Evolutionary conservation across 495 filamentous ascomycete genomes (phyloP), one percentile per base, ranked within the genome.

Genomic region (Annulohypoxylon maeteangense): DNA sequence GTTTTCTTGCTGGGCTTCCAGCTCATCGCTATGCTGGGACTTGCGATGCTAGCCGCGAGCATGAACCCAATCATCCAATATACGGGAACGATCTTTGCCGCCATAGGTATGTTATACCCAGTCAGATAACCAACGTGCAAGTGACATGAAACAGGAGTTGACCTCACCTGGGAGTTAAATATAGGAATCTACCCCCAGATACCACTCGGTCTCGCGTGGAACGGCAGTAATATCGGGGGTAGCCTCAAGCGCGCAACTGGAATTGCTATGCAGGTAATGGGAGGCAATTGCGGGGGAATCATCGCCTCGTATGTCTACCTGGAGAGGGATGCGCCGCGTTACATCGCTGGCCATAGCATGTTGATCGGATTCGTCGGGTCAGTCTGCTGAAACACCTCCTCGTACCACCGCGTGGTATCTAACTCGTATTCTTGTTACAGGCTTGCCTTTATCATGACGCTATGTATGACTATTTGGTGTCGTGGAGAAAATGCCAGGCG

Each of bases 201-300:
- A 12, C 90, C 90, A 0, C 88, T 92, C 62, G 87, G 90, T 27
- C 80, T 94, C 4, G 89, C 89, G 0, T 94, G 91, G 91, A 91
- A 92, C 45, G 89, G 90, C 4, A 90, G 90, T 78, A 94, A 94
- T 71, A 90, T 92, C 48, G 90, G 89, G 8, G 91, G 91, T 0
- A 90, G 90, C 68, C 90, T 90, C 3, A 94, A 93, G 76, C 86
- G 91, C 18, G 88, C 85, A 54, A 90, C 89, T 22, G 91, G 90
- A 27, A 93, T 92, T 60, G 91, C 91, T 3, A 87, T 93, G 84
- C 91, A 94, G 73, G 90, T 93, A 29, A 88, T 86, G 36, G 90
- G 93, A 68, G 91, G 91, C 4, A 93, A 92, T 75, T 80, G 90
- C 11, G 91, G 91, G 8, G 91, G 90, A n/a, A 88, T 89, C 2